A percentile compares a stretch with the other conserved stretches of the same genome.
Evolutionary conservation across 345 rosid species (phyloP).

Genomic region (Eucalyptus tenuipes): DNA sequence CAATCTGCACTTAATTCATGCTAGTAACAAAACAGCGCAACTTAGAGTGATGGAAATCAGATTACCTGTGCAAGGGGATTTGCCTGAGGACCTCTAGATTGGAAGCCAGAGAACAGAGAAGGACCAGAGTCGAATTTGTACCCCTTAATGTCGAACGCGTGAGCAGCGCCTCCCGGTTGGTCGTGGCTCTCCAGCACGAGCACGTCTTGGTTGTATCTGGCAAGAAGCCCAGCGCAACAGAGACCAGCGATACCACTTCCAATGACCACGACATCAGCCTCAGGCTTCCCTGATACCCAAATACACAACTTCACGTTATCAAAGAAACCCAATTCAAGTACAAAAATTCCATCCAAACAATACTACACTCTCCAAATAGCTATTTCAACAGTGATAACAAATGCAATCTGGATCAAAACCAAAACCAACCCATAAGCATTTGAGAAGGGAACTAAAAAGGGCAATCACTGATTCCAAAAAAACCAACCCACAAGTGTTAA

Average conservation of each 20-base stretch:
- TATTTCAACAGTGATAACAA: background rate
- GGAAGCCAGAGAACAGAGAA: slow-evolving; percentile 83
- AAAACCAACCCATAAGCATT: background rate
- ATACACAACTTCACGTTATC: background rate
- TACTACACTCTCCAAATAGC: background rate
- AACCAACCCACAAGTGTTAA: background rate
- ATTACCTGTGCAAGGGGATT: slow-evolving; percentile 93
- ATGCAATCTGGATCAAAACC: background rate
- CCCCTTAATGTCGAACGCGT: slow-evolving; percentile 68
- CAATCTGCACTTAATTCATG: background rate
- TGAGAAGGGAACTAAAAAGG: background rate
- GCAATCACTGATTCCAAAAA: background rate
- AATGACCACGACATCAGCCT: slow-evolving; percentile 82
- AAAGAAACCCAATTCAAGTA: background rate
- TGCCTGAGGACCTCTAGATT: slow-evolving; percentile 84
- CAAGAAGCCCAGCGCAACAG: slow-evolving; percentile 80
- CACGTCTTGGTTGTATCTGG: slow-evolving; percentile 76
- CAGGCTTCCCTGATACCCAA: slow-evolving; percentile 41
- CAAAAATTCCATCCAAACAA: background rate
- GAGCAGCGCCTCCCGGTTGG: slow-evolving; percentile 85
- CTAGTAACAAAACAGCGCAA: background rate
- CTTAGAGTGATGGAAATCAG: background rate
- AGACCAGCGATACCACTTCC: slow-evolving; percentile 90
- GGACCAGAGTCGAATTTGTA: slow-evolving; percentile 93
- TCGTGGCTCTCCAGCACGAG: slow-evolving; percentile 83